Base-by-base conservation (phyloP, 139 green algal species). In the Penium margaritaceum region DNA sequence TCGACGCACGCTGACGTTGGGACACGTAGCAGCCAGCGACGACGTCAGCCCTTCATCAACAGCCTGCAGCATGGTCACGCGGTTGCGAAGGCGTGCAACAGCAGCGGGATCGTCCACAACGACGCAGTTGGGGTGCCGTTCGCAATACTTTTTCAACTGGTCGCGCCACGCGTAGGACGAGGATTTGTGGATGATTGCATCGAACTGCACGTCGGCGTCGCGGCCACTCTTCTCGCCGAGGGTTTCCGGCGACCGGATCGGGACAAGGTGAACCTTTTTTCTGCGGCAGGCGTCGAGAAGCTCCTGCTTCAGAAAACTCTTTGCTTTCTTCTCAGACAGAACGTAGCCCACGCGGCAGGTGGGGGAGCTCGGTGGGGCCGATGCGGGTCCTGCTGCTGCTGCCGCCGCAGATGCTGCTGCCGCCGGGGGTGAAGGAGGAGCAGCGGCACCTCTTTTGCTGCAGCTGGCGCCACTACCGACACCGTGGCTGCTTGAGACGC, bases 161-260 rank as follows among this genome's bases (percentile, higher is more conserved):
- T 21, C 36, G 64, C 36, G 12, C 64, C 64, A 72, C 19, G 64
- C 64, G 3, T 5, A 35, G 6, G 27, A 24, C 5, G 38, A 14
- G 4, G 51, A 12, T 41, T 77, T 77, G 54, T 77, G 70, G 3
- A 77, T 30, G 55, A 77, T 77, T 3, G 30, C 70, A 39, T 77
- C 57, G 39, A 77, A 77, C 12, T 15, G 70, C 3, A n/a, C n/a
- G n/a, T n/a, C n/a, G n/a, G n/a, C n/a, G n/a, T n/a, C n/a, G n/a
- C n/a, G n/a, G n/a, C n/a, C n/a, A n/a, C 70, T 57, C 21, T 77
- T 55, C 36, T 66, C 7, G 19, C 3, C 30, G 17, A 77, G 54
- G 3, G 70, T 55, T 15, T 21, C 21, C 2, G 27, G 24, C 15
- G 33, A 1, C 35, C 70, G 35, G 21, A 77, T 54, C 12, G 33